Conservation (phyloP, 805 yeast genomes). For the Nakazawaea wyomingensis region DNA sequence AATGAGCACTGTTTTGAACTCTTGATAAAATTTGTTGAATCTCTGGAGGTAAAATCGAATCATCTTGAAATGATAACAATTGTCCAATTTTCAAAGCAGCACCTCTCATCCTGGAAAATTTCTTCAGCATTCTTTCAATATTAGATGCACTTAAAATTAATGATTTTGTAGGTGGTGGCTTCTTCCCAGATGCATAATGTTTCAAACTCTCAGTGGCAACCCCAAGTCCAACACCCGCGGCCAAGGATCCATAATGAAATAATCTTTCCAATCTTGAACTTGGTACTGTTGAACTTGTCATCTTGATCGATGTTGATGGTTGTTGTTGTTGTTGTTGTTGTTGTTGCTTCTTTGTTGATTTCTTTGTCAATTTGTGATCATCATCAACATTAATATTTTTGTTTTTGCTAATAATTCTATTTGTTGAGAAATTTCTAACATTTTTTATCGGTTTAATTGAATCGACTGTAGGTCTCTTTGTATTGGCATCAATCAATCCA, state of each 20-base stretch:
- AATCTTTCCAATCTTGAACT: conserved; percentile 80
- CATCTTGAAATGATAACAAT: conserved; percentile 91
- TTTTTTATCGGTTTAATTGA: conserved; percentile 13
- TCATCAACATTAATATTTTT: too few relatives aligned
- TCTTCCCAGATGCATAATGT: conserved; percentile 54
- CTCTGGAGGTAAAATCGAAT: conserved; percentile 76
- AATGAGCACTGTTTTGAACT: conserved; percentile 92
- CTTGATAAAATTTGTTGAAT: conserved; percentile 73
- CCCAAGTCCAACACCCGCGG: conserved; percentile 85
- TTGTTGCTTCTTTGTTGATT: conserved; percentile 9
- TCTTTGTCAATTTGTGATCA: neutral
- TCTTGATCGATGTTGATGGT: conserved; percentile 33
- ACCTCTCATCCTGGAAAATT: conserved; percentile 94
- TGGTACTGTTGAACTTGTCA: conserved; percentile 74
- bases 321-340: too few relatives aligned
- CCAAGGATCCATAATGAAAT: conserved; percentile 88
- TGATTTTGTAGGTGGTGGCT: conserved; percentile 44
- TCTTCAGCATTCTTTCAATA: conserved; percentile 81
- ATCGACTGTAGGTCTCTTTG: conserved; percentile 19
- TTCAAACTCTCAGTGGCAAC: conserved; percentile 74
- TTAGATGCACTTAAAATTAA: conserved; percentile 74
- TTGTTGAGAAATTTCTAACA: conserved; percentile 19
- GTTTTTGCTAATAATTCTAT: conserved; percentile 27
- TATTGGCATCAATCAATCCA: conserved; percentile 13
- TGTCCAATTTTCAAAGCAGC: conserved; percentile 98